A percentile compares a stretch with the other conserved stretches of the same genome.
Conservation (phyloP, 225 moss, liverwort and hornwort species). For the Straminergon stramineum region DNA sequence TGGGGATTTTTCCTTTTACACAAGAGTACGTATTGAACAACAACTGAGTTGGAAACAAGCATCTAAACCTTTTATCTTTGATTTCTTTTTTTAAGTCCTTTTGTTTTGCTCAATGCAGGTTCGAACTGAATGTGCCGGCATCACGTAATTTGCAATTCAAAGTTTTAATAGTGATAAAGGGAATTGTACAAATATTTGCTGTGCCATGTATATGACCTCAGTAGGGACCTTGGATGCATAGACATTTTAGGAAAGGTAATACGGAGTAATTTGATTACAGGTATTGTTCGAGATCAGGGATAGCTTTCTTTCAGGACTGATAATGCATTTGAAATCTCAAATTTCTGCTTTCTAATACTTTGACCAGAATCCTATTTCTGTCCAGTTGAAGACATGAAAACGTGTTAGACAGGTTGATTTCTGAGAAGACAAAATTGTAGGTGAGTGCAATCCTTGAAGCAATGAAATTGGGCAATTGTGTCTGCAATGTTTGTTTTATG, state of each 20-base stretch:
- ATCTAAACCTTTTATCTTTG: background rate
- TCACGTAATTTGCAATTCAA: background rate
- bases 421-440: background rate
- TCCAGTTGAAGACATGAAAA: background rate
- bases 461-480: background rate
- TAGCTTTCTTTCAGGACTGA: background rate
- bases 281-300: background rate
- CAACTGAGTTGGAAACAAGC: background rate
- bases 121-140: background rate
- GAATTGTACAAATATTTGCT: background rate
- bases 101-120: background rate
- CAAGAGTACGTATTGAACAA: background rate
- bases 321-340: background rate
- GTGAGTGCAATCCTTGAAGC: background rate
- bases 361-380: background rate
- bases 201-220: too few relatives aligned
- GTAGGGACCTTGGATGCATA: too few relatives aligned
- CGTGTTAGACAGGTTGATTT: background rate
- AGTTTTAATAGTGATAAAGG: background rate
- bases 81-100: too few relatives aligned
- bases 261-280: background rate
- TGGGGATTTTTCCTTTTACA: background rate
- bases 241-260: background rate
- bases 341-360: background rate
- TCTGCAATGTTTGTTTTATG: background rate